phyloP scores from a whole-genome alignment of 2,329 filamentous ascomycete genomes.

The Tolypocladium album region DNA sequence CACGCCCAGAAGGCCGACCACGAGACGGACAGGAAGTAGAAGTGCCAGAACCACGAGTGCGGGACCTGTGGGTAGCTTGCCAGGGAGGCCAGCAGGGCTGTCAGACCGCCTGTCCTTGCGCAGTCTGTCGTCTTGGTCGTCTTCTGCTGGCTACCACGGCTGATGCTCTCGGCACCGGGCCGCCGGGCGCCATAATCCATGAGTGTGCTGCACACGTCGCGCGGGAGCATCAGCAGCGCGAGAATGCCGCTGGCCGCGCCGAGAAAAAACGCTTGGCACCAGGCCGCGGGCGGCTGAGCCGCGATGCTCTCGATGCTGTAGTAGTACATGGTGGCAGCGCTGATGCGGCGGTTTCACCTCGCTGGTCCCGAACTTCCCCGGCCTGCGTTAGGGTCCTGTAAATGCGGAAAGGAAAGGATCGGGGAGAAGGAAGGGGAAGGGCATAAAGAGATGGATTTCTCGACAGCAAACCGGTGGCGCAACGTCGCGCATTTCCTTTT shows the following conservation, averaged over 20 bases:
- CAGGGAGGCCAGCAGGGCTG: slow-evolving; percentile 10
- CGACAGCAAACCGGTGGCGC: neutral
- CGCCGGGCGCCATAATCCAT: slow-evolving; percentile 41
- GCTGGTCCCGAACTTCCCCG: neutral
- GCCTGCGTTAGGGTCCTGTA: neutral
- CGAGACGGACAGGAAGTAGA: slow-evolving; percentile 64
- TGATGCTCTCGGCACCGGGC: neutral
- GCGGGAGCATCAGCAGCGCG: slow-evolving; percentile 31
- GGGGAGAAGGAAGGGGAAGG: neutral
- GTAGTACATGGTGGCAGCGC: neutral
- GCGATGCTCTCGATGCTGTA: neutral
- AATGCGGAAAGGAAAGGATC: no score
- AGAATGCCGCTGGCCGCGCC: slow-evolving; percentile 28
- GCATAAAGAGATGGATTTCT: neutral
- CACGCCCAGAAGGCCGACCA: slow-evolving; percentile 65
- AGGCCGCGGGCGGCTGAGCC: slow-evolving; percentile 14
- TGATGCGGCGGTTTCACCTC: neutral
- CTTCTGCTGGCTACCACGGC: slow-evolving; percentile 3
- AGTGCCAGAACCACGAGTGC: slow-evolving; percentile 82
- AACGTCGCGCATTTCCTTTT: neutral
- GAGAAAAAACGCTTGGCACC: slow-evolving; percentile 37
- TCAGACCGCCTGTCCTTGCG: neutral
- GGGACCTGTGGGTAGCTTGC: slow-evolving; percentile 49
- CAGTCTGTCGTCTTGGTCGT: neutral
- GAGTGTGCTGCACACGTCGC: slow-evolving; percentile 30